Evolutionary conservation across 352 stramenopile species (phyloP), one percentile per base, ranked within the genome.

Genomic region (Phytopythium delawarense): DNA sequence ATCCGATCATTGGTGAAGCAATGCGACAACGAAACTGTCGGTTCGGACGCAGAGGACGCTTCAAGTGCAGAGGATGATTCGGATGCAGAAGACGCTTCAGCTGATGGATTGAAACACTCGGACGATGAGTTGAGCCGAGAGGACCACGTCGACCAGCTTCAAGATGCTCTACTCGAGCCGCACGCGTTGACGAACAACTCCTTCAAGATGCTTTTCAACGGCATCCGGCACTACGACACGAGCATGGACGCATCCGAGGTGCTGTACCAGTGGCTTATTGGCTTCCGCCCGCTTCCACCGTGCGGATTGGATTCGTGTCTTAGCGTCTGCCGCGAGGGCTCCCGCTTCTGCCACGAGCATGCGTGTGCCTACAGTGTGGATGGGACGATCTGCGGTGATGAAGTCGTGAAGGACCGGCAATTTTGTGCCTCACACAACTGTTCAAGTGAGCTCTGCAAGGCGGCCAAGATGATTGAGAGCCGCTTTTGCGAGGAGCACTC

Each of bases 171-270:
- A 5, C n/a, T 5, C 11, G 37, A 59, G 5, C 12, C 13, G 23
- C 16, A 16, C 11, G 51, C 30, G 30, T 28, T 89, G 12, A 65
- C 9, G 4, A 76, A 71, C 6, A 53, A 46, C 15, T 66, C 80
- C 32, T 76, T 91, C 8, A 40, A 23, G 1, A 13, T 34, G 18
- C 62, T 91, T 9, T 70, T 85, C 37, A 52, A 67, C 9, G 82
- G 75, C 0, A 88, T 91, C 20, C 72, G 69, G 4, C 82, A 91
- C 56, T 91, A 91, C 28, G 78, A 89, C 35, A 54, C 51, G 9
- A 34, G 49, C 2, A 87, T 88, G 55, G 63, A 84, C 28, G 70
- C 77, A 7, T 68, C 57, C 2, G 79, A 91, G 59, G 84, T 91
- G 28, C 23, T 91, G 21, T 80, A 84, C 30, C 61, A 57, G 54